These are phyloP conservation scores for Lactarius tabidus DNA, from an alignment of 768 basidiomycete species.

Conservation along the genomic window DNA sequence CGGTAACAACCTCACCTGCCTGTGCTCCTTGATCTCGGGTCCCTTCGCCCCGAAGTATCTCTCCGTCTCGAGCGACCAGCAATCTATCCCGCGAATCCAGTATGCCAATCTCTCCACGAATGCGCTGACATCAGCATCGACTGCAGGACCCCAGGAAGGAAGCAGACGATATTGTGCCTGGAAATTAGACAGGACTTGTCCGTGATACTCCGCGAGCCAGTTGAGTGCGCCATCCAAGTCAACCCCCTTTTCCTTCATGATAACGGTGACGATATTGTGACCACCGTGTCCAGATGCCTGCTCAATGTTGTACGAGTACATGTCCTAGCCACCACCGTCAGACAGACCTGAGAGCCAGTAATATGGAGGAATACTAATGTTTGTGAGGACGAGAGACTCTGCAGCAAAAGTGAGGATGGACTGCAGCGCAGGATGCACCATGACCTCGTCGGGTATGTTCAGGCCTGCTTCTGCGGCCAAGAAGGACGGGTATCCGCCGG, in stretches of 20 bases:
- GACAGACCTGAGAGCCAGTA: slow-evolving; percentile 4
- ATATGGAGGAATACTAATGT: slow-evolving; percentile 26
- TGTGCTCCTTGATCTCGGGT: slow-evolving; percentile 47
- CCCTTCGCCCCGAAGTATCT: slow-evolving; percentile 66
- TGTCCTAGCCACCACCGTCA: slow-evolving; percentile 44
- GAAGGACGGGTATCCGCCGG: slow-evolving; percentile 49
- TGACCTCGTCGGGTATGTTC: slow-evolving; percentile 51
- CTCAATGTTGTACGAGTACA: slow-evolving; percentile 73
- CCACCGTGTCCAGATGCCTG: slow-evolving; percentile 60
- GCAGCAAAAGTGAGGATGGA: slow-evolving; percentile 46
- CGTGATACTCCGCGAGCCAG: slow-evolving; percentile 54
- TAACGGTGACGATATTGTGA: slow-evolving; percentile 69
- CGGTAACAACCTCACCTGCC: not conserved
- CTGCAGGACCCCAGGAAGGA: slow-evolving; percentile 59
- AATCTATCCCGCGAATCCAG: slow-evolving; percentile 68
- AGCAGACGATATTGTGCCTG: slow-evolving; percentile 37
- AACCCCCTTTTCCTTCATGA: slow-evolving; percentile 57
- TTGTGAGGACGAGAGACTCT: slow-evolving; percentile 47
- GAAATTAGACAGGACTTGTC: slow-evolving; percentile 48
- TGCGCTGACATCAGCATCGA: slow-evolving; percentile 52
- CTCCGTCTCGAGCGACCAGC: slow-evolving; percentile 68
- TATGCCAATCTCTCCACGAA: slow-evolving; percentile 64
- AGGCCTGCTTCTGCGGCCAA: slow-evolving; percentile 54
- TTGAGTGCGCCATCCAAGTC: slow-evolving; percentile 60
- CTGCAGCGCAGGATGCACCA: slow-evolving; percentile 46